Evolutionary conservation across 805 yeast genomes (phyloP).

Genomic region (Kazachstania psychrophila): DNA sequence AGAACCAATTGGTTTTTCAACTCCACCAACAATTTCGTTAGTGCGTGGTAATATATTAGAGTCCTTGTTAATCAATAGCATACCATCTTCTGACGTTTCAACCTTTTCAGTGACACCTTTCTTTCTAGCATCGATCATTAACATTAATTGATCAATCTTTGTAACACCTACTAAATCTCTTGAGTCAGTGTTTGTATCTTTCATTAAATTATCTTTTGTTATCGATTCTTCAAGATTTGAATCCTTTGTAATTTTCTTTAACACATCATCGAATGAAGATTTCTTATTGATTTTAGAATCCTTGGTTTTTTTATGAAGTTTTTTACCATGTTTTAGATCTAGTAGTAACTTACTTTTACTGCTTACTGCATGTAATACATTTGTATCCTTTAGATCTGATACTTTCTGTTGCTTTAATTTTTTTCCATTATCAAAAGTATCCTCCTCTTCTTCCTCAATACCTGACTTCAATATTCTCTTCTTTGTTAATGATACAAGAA

Average conservation of each 20-base stretch:
- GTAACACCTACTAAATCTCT: conserved; percentile 76
- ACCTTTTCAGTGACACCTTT: conserved; percentile 60
- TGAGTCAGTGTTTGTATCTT: conserved; percentile 36
- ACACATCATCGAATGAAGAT: conserved; percentile 5
- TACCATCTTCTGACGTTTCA: conserved; percentile 60
- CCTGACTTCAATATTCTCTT: too few species aligned
- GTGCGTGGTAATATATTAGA: conserved; percentile 48
- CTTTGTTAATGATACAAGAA: too few species aligned
- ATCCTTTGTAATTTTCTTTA: conserved; percentile 3
- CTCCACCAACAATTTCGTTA: conserved; percentile 68
- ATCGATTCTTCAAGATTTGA: background rate
- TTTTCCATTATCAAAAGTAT: too few species aligned
- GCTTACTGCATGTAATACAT: background rate
- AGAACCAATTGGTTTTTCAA: conserved; percentile 47
- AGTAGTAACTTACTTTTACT: too few species aligned
- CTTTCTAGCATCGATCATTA: conserved; percentile 80
- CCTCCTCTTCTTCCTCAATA: too few species aligned
- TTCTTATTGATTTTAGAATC: conserved; percentile 1
- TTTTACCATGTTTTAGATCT: too few species aligned
- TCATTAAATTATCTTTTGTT: background rate
- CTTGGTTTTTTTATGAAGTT: conserved; percentile 1
- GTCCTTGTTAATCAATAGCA: conserved; percentile 44
- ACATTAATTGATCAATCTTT: conserved; percentile 83
- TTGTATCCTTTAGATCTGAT: background rate
- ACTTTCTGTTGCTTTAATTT: too few species aligned